A percentile compares a stretch with the other conserved stretches of the same genome.
These are phyloP conservation scores for Kuraishia cidri DNA, from an alignment of 805 yeast species.

Conservation along the genomic window DNA sequence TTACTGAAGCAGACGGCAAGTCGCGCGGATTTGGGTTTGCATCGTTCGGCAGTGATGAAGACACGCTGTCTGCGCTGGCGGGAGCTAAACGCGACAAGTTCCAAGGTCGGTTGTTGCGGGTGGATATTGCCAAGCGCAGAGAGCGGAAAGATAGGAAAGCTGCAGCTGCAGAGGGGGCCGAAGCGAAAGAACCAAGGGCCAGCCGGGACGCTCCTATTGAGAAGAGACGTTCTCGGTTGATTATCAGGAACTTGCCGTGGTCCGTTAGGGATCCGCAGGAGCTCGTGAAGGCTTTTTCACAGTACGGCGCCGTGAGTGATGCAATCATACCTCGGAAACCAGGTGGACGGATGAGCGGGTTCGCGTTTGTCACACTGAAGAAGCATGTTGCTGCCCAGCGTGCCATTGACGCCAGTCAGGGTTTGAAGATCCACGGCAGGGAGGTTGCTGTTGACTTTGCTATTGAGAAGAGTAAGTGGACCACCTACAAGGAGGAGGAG, in stretches of 20 bases:
- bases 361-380: constrained; percentile 90
- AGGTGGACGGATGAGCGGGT: constrained; percentile 89
- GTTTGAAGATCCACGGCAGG: constrained; percentile 79
- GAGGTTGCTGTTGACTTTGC: constrained; percentile 94
- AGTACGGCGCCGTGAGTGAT: constrained; percentile 81
- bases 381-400: constrained; percentile 66
- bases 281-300: constrained; percentile 59
- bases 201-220: too few relatives aligned
- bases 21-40: constrained; percentile 97
- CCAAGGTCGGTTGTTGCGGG: constrained; percentile 55
- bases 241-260: constrained; percentile 94
- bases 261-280: constrained; percentile 73
- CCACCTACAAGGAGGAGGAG: constrained; percentile 36
- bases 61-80: constrained; percentile 66
- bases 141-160: constrained; percentile 47
- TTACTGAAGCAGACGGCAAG: constrained; percentile 63
- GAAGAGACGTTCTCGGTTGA: constrained; percentile 78
- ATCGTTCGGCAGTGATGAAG: constrained; percentile 78
- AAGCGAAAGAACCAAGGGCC: constrained; percentile 21
- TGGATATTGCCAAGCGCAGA: constrained; percentile 90
- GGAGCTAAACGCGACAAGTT: constrained; percentile 60
- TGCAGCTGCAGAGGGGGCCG: constrained; percentile 5
- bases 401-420: constrained; percentile 71
- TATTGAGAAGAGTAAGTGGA: constrained; percentile 82
- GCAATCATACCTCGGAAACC: constrained; percentile 82